Percentiles rank a stretch among this genome's conserved stretches.
Evolutionary conservation across 2,329 filamentous ascomycete species (phyloP).

Genomic region (Epicoccum nigrum): DNA sequence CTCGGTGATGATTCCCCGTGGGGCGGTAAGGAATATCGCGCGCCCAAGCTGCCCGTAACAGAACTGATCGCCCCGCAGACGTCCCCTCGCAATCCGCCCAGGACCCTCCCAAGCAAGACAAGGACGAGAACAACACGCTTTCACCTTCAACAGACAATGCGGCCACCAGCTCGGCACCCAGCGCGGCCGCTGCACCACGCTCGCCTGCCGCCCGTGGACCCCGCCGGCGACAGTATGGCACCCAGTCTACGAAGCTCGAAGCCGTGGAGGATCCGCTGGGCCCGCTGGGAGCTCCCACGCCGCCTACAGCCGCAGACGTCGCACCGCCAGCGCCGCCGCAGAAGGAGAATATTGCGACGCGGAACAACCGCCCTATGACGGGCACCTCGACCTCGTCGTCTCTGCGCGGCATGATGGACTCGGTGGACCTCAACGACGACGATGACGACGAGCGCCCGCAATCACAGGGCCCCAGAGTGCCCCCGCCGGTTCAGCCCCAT

Average conservation of each 20-base stretch:
- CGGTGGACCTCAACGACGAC: conserved; percentile 74
- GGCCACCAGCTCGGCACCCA: conserved; percentile 39
- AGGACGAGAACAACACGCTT: conserved; percentile 43
- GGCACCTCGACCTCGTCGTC: conserved; percentile 57
- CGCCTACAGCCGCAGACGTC: conserved; percentile 57
- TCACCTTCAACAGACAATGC: conserved; percentile 25
- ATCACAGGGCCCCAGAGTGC: conserved; percentile 64
- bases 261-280: conserved; percentile 78
- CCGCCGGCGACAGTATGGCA: conserved; percentile 66
- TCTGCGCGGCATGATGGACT: conserved; percentile 63
- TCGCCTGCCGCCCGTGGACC: conserved; percentile 58
- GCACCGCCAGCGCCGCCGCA: conserved; percentile 72
- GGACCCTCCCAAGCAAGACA: conserved; percentile 36
- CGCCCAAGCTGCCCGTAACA: neutral
- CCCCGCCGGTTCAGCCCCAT: conserved; percentile 64
- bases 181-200: conserved; percentile 51
- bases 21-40: conserved; percentile 43
- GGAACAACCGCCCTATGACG: conserved; percentile 57
- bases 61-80: conserved; percentile 46
- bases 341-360: conserved; percentile 63
- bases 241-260: conserved; percentile 78
- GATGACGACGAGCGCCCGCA: conserved; percentile 53
- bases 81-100: conserved; percentile 52
- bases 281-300: conserved; percentile 72
- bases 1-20: conserved; percentile 52